A percentile compares a stretch with the other conserved stretches of the same genome.
These are phyloP conservation scores for Seminavis robusta DNA, from an alignment of 108 stramenopile species.

Conservation along the genomic window DNA sequence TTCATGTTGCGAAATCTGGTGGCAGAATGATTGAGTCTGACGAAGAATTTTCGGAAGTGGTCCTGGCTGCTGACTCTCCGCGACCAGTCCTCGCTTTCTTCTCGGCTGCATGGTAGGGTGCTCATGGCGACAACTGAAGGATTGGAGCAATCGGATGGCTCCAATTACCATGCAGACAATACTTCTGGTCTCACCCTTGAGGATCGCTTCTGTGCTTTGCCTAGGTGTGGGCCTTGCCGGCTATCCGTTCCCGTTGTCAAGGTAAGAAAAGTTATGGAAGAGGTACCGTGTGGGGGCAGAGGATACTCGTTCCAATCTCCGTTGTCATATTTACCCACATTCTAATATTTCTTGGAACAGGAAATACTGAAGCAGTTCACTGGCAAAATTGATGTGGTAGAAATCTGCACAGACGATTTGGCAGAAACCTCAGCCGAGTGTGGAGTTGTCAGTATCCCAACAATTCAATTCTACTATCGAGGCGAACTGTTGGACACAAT, in stretches of 20 bases:
- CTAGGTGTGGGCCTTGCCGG: conserved; percentile 72
- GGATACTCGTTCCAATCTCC: no score
- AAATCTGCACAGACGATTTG: conserved; percentile 83
- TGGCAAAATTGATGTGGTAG: conserved; percentile 56
- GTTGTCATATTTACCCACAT: no score
- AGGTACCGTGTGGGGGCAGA: no score
- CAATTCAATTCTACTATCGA: conserved; percentile 70
- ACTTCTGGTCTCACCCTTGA: no score
- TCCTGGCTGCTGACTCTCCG: conserved; percentile 28
- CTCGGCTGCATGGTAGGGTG: conserved; percentile 69
- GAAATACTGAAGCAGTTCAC: conserved; percentile 72
- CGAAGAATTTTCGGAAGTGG: conserved; percentile 51
- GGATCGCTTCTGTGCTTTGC: no score
- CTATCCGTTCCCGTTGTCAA: conserved; percentile 74
- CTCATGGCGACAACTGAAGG: neutral
- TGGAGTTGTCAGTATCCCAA: conserved; percentile 80
- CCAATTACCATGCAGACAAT: neutral
- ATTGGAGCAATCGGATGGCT: neutral
- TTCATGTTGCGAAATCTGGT: conserved; percentile 75
- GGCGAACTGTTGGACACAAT: conserved; percentile 71
- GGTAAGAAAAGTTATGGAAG: no score
- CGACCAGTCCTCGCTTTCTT: conserved; percentile 69
- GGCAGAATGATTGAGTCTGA: conserved; percentile 55
- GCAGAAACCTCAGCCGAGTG: conserved; percentile 68
- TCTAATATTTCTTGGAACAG: no score